These are phyloP conservation scores for Daldinia sp. DNA, from an alignment of 2,329 filamentous ascomycete genomes.

Conservation along the genomic window DNA sequence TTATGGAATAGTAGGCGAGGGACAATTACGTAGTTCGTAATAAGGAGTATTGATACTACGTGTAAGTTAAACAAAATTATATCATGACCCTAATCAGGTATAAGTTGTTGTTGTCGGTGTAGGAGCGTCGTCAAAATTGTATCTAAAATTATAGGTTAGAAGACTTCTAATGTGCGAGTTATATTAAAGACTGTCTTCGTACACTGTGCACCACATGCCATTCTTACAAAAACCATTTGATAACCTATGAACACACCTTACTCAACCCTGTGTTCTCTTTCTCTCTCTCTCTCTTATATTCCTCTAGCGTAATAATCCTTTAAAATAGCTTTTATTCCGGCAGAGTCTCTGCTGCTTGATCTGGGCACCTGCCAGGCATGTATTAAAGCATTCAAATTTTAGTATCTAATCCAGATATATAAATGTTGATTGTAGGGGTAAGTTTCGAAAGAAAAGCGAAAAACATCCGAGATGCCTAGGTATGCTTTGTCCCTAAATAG, in stretches of 20 bases:
- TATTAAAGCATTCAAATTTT: neutral
- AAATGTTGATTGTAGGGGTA: no score
- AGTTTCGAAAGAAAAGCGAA: no score
- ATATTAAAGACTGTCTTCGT: neutral
- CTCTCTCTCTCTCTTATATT: no score
- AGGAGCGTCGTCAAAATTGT: neutral
- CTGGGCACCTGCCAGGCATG: no score
- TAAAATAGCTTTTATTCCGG: no score
- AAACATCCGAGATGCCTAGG: no score
- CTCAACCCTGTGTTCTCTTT: no score
- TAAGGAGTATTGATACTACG: neutral
- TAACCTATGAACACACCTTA: no score
- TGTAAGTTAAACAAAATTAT: neutral
- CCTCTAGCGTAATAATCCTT: no score
- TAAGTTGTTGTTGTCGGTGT: neutral
- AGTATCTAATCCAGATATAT: no score
- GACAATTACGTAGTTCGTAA: neutral
- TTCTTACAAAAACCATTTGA: no score
- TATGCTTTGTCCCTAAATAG: neutral
- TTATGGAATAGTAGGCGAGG: constrained; percentile 10
- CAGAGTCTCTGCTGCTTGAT: no score
- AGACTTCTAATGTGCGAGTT: constrained; percentile 1
- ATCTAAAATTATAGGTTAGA: constrained; percentile 3
- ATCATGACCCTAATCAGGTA: neutral
- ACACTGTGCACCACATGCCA: constrained; percentile 10